Evolutionary conservation across 2,329 filamentous ascomycete species (phyloP).

Genomic region (Colletotrichum neosansevieriae): DNA sequence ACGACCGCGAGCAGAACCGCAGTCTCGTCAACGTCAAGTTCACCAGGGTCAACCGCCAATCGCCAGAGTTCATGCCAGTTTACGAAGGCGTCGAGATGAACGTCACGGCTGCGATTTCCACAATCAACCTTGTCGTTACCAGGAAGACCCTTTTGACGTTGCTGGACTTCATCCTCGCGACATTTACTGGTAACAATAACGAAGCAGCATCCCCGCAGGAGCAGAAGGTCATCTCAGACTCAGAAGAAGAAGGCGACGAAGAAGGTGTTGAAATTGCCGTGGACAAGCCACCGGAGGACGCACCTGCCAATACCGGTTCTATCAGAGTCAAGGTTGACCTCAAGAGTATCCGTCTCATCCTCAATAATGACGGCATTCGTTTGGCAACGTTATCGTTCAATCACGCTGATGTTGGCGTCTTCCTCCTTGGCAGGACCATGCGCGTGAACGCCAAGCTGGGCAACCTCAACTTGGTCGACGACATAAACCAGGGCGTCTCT

Average conservation of each 20-base stretch:
- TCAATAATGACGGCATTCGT: conserved; percentile 97
- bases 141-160: conserved; percentile 91
- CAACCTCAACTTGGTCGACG: conserved; percentile 89
- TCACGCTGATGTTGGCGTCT: conserved; percentile 91
- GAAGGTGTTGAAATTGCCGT: conserved; percentile 46
- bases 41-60: conserved; percentile 87
- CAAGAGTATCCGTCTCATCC: conserved; percentile 91
- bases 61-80: conserved; percentile 90
- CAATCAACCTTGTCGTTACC: conserved; percentile 95
- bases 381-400: conserved; percentile 93
- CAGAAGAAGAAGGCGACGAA: conserved; percentile 52
- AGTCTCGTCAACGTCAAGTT: conserved; percentile 93
- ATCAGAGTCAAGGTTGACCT: conserved; percentile 94
- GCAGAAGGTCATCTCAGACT: conserved; percentile 52
- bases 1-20: conserved; percentile 80
- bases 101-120: conserved; percentile 89
- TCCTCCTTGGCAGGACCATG: conserved; percentile 88
- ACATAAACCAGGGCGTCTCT: conserved; percentile 90
- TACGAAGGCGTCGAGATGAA: conserved; percentile 97
- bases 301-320: conserved; percentile 68
- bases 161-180: conserved; percentile 92
- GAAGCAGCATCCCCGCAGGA: conserved; percentile 46
- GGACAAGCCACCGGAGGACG: conserved; percentile 27
- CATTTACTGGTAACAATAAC: conserved; percentile 78
- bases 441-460: conserved; percentile 88